A percentile compares a stretch with the other conserved stretches of the same genome.
Conservation (phyloP, 495 filamentous ascomycete genomes). For the Aspergillus nanangensis region DNA sequence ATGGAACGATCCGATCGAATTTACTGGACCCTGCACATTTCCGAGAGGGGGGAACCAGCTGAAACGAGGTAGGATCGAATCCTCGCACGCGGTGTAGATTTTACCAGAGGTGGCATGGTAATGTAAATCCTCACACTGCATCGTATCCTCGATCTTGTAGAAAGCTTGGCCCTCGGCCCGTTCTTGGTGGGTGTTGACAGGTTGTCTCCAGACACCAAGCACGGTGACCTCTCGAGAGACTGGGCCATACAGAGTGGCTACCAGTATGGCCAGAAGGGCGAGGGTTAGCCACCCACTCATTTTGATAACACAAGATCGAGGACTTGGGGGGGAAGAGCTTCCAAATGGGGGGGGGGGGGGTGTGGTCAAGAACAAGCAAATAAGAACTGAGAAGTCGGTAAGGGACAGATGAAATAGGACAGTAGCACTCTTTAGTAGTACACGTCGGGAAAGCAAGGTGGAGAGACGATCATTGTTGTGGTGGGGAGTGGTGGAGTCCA, state of each 20-base stretch:
- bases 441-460: no score
- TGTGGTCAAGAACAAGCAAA: no score
- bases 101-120: conserved; percentile 43
- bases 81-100: conserved; percentile 56
- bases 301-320: neutral
- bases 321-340: neutral
- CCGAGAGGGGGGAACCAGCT: conserved; percentile 53
- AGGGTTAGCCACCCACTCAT: conserved; percentile 27
- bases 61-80: conserved; percentile 36
- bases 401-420: no score
- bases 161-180: no score
- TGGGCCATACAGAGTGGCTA: conserved; percentile 27
- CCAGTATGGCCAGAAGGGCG: conserved; percentile 29
- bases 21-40: conserved; percentile 31
- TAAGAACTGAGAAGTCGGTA: no score
- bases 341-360: neutral
- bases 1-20: conserved; percentile 43
- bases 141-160: conserved; percentile 45
- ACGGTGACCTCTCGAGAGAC: conserved; percentile 23
- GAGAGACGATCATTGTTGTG: no score
- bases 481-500: no score
- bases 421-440: no score
- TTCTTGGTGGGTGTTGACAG: conserved; percentile 29
- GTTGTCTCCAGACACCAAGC: conserved; percentile 21
- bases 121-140: conserved; percentile 58